Evolutionary conservation across 768 basidiomycete genomes (phyloP), one percentile per base, ranked within the genome.

Genomic region (Macrolepiota albuminosa): DNA sequence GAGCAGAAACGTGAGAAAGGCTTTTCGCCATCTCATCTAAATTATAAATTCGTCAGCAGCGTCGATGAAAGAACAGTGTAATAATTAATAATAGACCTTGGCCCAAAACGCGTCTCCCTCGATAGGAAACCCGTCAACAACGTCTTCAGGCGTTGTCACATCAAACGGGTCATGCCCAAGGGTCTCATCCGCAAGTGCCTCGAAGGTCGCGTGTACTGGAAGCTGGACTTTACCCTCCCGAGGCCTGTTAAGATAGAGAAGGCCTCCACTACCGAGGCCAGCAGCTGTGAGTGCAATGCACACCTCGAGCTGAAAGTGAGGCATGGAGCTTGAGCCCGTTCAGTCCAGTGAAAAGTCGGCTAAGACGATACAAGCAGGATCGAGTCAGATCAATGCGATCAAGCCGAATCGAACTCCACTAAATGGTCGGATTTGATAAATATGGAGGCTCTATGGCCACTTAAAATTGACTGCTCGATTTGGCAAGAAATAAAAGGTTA

Each of bases 81-180:
- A 16, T 10, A 3, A 43, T 43, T 8, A 4, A 43, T 9, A 31
- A 72, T 80, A 48, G 64, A 82, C 86, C 71, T 75, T 73, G n/a
- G 66, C 64, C 86, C 85, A 87, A 70, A 91, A 91, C 3, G 59
- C 71, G 4, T 75, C 76, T 54, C 81, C 86, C 26, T 88, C 72
- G 43, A 90, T 75, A 8, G 89, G 86, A 55, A 81, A 80, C 4
- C 89, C 89, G 61, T 90, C 86, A 13, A 85, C 60, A 39, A 82
- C 63, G 64, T 93, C 91, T 68, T 88, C 86, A 9, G 85, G 82
- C n/a, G 69, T 84, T 21, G 84, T 81, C n/a, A 93, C 85, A 68
- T 85, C 82, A 67, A 89, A 90, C 11, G 87, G 84, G 66, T 90
- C 88, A 13, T 69, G 70, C 36, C 69, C 67, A 60, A 45, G 65